These are phyloP conservation scores for Penicillium sp. DNA, from an alignment of 2,329 filamentous ascomycete genomes.

Conservation along the genomic window DNA sequence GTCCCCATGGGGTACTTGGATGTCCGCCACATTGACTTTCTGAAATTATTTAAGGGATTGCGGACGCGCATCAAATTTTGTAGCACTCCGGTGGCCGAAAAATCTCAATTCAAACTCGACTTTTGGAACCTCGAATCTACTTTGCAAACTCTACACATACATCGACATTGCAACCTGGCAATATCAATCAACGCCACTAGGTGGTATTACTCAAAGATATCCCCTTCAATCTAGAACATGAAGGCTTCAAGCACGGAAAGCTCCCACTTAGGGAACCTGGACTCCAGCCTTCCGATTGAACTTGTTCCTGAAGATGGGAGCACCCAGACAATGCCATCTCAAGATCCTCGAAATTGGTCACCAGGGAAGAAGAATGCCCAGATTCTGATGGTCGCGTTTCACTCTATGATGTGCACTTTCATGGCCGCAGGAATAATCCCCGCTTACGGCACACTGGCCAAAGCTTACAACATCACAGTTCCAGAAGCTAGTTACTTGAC, in stretches of 20 bases:
- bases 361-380: slow-evolving; percentile 45
- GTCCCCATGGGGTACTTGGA: background rate
- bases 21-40: background rate
- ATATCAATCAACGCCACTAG: background rate
- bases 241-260: slow-evolving; percentile 5
- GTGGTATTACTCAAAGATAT: background rate
- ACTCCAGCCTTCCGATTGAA: background rate
- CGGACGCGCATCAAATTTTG: too few relatives aligned
- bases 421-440: slow-evolving; percentile 54
- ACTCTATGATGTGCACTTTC: slow-evolving; percentile 57
- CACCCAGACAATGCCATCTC: background rate
- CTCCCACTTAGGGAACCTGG: slow-evolving; percentile 17
- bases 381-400: slow-evolving; percentile 54
- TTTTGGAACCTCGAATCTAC: too few relatives aligned
- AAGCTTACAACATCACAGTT: slow-evolving; percentile 48
- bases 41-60: background rate
- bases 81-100: too few relatives aligned
- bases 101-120: too few relatives aligned
- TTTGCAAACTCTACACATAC: background rate
- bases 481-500: slow-evolving; percentile 53
- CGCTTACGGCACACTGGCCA: slow-evolving; percentile 50
- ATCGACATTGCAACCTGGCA: background rate
- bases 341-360: slow-evolving; percentile 25
- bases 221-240: background rate
- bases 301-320: background rate